Conservation (phyloP, 179 eudicot genomes). For the Vitellaria paradoxa region DNA sequence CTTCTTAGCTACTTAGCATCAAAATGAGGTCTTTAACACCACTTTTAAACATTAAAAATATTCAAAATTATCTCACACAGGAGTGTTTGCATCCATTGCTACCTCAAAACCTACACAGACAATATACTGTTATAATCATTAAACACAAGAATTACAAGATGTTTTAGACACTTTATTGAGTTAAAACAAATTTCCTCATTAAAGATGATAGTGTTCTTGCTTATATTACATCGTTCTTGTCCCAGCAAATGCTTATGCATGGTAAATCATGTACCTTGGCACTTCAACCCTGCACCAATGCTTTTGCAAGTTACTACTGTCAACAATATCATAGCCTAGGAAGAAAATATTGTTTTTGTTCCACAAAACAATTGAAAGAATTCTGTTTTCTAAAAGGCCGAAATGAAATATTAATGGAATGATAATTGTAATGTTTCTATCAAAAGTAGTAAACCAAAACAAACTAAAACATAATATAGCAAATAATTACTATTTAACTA, state of each 20-base stretch:
- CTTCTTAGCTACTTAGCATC: background rate
- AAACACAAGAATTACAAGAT: background rate
- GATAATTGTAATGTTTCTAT: no score
- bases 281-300: background rate
- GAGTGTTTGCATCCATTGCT: background rate
- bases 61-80: background rate
- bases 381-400: no score
- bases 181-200: background rate
- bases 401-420: no score
- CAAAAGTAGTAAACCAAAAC: no score
- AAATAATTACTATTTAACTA: no score
- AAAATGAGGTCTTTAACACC: background rate
- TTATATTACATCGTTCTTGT: background rate
- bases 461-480: no score
- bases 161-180: no score
- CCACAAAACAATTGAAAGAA: no score
- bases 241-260: background rate
- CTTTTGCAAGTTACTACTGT: slow-evolving; percentile 5
- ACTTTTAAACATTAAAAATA: background rate
- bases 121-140: background rate
- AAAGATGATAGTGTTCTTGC: slow-evolving; percentile 4
- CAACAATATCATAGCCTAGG: background rate
- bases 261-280: background rate
- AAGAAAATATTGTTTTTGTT: no score
- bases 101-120: background rate